A percentile compares a stretch with the other conserved stretches of the same genome.
Conservation (phyloP, 805 yeast species). For the Wickerhamomyces chambardii region DNA sequence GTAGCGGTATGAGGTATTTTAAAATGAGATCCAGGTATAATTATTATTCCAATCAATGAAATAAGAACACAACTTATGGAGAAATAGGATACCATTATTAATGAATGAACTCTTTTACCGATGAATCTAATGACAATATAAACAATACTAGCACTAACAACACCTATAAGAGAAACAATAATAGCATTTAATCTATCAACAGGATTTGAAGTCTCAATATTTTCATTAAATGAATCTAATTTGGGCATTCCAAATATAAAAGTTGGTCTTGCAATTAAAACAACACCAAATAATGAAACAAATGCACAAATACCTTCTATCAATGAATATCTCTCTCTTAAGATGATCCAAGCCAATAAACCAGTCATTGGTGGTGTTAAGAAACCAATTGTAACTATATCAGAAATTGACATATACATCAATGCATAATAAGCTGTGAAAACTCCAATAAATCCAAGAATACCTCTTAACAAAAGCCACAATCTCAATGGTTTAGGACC, state of each 20-base stretch:
- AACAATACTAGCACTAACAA: slow-evolving; percentile 60
- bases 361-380: slow-evolving; percentile 73
- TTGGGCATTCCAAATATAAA: slow-evolving; percentile 46
- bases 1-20: slow-evolving; percentile 46
- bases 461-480: slow-evolving; percentile 52
- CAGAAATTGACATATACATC: slow-evolving; percentile 66
- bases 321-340: slow-evolving; percentile 57
- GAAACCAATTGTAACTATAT: slow-evolving; percentile 75
- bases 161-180: slow-evolving; percentile 54
- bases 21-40: slow-evolving; percentile 51
- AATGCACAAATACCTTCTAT: slow-evolving; percentile 64
- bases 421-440: slow-evolving; percentile 71
- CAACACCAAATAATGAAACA: slow-evolving; percentile 65
- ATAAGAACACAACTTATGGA: slow-evolving; percentile 51
- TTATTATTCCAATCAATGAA: slow-evolving; percentile 39
- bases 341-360: slow-evolving; percentile 55
- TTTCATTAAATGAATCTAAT: slow-evolving; percentile 21
- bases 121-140: slow-evolving; percentile 66
- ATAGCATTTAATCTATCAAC: slow-evolving; percentile 54
- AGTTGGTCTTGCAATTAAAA: slow-evolving; percentile 74
- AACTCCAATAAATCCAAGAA: slow-evolving; percentile 73
- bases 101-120: slow-evolving; percentile 73
- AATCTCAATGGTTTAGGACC: slow-evolving; percentile 57
- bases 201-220: slow-evolving; percentile 43
- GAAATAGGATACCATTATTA: slow-evolving; percentile 71